These are phyloP conservation scores for Emergomyces orientalis DNA, from an alignment of 2,329 filamentous ascomycete genomes.

Conservation along the genomic window DNA sequence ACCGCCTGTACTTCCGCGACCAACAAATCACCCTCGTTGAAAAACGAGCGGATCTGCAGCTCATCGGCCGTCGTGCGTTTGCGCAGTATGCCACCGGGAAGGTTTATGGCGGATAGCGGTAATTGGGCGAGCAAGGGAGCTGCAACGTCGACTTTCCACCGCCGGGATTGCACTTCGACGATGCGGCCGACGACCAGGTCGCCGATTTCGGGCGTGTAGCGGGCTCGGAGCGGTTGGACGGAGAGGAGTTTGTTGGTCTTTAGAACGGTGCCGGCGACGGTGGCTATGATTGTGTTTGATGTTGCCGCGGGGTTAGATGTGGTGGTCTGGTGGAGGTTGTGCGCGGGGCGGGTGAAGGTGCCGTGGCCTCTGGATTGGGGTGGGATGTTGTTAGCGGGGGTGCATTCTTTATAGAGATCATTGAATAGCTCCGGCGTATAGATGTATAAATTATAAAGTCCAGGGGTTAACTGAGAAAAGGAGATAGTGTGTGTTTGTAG, in stretches of 20 bases:
- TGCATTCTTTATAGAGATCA: conserved; percentile 8
- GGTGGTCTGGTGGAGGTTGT: conserved; percentile 41
- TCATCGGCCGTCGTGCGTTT: conserved; percentile 92
- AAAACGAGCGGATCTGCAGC: conserved; percentile 94
- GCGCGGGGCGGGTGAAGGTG: conserved; percentile 58
- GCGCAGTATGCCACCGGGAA: conserved; percentile 85
- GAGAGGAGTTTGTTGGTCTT: conserved; percentile 97
- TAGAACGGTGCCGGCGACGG: conserved; percentile 79
- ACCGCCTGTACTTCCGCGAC: conserved; percentile 92
- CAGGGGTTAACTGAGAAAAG: not conserved
- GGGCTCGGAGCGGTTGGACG: conserved; percentile 77
- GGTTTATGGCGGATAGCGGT: conserved; percentile 81
- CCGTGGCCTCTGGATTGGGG: conserved; percentile 65
- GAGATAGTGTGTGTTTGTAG: not conserved
- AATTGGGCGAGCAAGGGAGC: conserved; percentile 77
- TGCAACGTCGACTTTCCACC: conserved; percentile 92
- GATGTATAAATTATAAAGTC: no score
- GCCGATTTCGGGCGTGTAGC: conserved; percentile 92
- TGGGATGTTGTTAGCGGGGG: conserved; percentile 9
- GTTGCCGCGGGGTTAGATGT: conserved; percentile 24
- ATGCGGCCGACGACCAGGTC: conserved; percentile 92
- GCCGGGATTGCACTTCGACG: conserved; percentile 81
- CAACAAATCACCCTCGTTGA: conserved; percentile 85
- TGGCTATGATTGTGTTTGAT: conserved; percentile 65
- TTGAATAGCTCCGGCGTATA: not conserved